Evolutionary conservation across 352 stramenopile genomes (phyloP).

Genomic region (Phytophthora sojae): DNA sequence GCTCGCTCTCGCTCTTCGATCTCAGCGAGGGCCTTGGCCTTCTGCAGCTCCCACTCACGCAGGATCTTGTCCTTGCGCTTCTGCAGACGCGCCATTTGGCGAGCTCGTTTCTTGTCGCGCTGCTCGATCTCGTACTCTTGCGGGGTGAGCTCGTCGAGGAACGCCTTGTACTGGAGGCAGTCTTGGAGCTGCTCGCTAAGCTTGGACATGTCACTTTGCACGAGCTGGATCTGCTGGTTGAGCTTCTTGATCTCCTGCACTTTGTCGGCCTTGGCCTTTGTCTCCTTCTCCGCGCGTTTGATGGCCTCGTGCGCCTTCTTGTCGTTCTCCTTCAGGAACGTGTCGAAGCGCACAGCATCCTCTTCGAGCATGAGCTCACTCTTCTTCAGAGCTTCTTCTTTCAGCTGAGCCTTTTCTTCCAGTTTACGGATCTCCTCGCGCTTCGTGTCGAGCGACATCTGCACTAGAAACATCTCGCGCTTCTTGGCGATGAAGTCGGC

Average conservation of each 20-base stretch:
- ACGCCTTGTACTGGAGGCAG: conserved; percentile 94
- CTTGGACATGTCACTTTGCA: conserved; percentile 95
- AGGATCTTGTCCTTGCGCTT: conserved; percentile 78
- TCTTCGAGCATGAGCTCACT: conserved; percentile 96
- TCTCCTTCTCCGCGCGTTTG: conserved; percentile 94
- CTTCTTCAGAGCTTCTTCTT: conserved; percentile 96
- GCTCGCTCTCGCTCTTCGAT: conserved; percentile 71
- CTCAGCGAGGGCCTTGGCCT: conserved; percentile 59
- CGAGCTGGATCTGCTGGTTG: conserved; percentile 95
- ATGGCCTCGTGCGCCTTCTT: conserved; percentile 97
- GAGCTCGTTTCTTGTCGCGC: conserved; percentile 68
- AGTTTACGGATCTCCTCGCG: conserved; percentile 97
- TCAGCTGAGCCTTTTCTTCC: conserved; percentile 95
- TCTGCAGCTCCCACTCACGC: conserved; percentile 72
- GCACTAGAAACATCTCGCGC: conserved; percentile 96
- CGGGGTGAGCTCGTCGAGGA: conserved; percentile 93
- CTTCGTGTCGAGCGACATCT: conserved; percentile 97
- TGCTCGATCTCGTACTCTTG: conserved; percentile 89
- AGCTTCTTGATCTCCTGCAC: conserved; percentile 96
- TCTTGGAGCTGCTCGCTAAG: conserved; percentile 90
- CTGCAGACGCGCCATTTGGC: conserved; percentile 68
- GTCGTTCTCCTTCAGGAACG: conserved; percentile 98
- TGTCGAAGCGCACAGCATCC: conserved; percentile 96
- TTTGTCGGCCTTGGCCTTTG: conserved; percentile 94
- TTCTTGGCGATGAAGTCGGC: conserved; percentile 97